Percentiles rank a stretch among this genome's conserved stretches.
phyloP scores from a whole-genome alignment of 805 yeast species.

The Kluyveromyces dobzhanskii region DNA sequence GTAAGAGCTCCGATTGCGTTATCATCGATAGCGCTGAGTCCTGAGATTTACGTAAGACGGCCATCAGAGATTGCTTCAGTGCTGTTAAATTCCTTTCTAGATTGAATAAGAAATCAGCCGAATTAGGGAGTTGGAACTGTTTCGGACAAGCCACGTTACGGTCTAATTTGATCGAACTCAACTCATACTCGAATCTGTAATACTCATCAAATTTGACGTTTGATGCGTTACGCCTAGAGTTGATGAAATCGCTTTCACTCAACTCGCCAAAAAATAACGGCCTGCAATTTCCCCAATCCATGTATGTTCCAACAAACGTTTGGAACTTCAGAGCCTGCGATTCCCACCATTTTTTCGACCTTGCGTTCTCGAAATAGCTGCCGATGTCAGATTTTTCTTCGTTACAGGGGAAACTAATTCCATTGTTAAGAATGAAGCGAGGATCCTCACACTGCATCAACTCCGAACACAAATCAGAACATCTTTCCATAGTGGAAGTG shows the following conservation, averaged over 20 bases:
- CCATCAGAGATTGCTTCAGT: slow-evolving; percentile 19
- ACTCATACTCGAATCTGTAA: slow-evolving; percentile 38
- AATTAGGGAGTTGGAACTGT: slow-evolving; percentile 2
- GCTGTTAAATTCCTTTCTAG: slow-evolving; percentile 24
- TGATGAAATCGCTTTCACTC: slow-evolving; percentile 3
- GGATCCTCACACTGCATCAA: slow-evolving; percentile 31
- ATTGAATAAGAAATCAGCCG: slow-evolving; percentile 32
- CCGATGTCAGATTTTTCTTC: slow-evolving; percentile 5
- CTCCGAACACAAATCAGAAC: slow-evolving; percentile 31
- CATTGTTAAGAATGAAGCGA: slow-evolving; percentile 38
- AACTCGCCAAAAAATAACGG: slow-evolving; percentile 30
- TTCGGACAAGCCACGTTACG: not conserved
- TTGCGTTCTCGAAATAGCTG: slow-evolving; percentile 22
- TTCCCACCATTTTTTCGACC: slow-evolving; percentile 37
- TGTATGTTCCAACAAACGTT: slow-evolving; percentile 23
- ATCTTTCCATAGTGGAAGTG: slow-evolving; percentile 40
- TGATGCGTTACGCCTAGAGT: not conserved
- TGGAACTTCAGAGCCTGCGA: slow-evolving; percentile 32
- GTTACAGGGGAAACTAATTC: slow-evolving; percentile 24
- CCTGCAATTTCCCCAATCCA: slow-evolving; percentile 28
- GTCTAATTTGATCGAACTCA: slow-evolving; percentile 8
- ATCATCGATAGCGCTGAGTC: slow-evolving; percentile 28
- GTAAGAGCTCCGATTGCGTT: slow-evolving; percentile 22
- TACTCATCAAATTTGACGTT: slow-evolving; percentile 27
- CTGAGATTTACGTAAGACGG: slow-evolving; percentile 21